Conservation (phyloP, 2,329 filamentous ascomycete genomes). For the Colletotrichum lupini region DNA sequence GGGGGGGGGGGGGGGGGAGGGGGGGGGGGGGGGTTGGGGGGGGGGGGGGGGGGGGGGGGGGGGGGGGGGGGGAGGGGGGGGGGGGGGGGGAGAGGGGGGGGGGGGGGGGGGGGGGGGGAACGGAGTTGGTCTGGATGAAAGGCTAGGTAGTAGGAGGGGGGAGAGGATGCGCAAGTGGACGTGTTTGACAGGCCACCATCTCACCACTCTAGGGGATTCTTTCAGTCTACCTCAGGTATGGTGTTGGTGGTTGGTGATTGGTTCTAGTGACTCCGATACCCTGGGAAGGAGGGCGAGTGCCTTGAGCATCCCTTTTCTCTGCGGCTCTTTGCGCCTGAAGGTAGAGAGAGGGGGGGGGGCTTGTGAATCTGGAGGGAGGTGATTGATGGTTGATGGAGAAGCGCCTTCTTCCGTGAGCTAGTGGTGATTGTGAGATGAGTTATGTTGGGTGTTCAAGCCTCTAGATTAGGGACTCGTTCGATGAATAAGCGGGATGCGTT, state of each 20-base stretch:
- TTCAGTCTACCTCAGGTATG: background rate
- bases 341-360: background rate
- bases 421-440: too few species aligned
- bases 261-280: too few species aligned
- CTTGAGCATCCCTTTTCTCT: background rate
- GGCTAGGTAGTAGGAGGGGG: background rate
- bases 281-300: background rate
- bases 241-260: background rate
- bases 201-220: background rate
- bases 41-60: background rate
- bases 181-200: background rate
- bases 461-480: too few species aligned
- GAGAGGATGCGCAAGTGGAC: background rate
- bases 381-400: background rate
- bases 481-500: too few species aligned
- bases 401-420: too few species aligned
- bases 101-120: background rate
- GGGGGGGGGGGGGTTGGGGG: background rate
- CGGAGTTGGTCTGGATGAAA: background rate
- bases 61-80: background rate
- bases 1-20: background rate
- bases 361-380: background rate
- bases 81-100: background rate
- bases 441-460: too few species aligned
- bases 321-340: background rate